A percentile compares a stretch with the other conserved stretches of the same genome.
These are phyloP conservation scores for Venturia aucupariae DNA, from an alignment of 2,329 filamentous ascomycete species.

Conservation along the genomic window DNA sequence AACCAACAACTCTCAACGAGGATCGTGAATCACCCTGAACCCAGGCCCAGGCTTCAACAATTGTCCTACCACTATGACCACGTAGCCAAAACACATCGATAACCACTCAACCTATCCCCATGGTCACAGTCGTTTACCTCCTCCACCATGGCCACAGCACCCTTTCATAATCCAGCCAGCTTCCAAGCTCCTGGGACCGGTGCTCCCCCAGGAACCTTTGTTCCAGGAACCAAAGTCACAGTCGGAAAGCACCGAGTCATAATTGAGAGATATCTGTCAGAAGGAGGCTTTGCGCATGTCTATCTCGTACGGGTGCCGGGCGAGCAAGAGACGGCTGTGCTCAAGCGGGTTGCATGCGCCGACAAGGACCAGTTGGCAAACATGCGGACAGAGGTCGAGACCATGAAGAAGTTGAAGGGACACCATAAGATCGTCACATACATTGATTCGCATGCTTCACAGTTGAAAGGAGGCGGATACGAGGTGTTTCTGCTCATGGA, in stretches of 20 bases:
- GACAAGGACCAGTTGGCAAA: slow-evolving; percentile 90
- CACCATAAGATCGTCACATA: slow-evolving; percentile 95
- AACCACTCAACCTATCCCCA: not conserved
- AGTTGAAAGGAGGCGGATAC: slow-evolving; percentile 85
- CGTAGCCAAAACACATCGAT: not conserved
- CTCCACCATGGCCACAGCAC: slow-evolving; percentile 9
- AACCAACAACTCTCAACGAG: not conserved
- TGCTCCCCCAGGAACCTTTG: slow-evolving; percentile 64
- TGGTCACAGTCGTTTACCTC: not conserved
- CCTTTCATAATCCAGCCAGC: slow-evolving; percentile 9
- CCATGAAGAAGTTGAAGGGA: slow-evolving; percentile 98
- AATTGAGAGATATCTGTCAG: slow-evolving; percentile 94
- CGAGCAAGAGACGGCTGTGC: slow-evolving; percentile 70
- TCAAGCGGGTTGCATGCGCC: slow-evolving; percentile 92
- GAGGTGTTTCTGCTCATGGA: slow-evolving; percentile 99
- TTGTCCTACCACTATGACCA: slow-evolving; percentile 3
- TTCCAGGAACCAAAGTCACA: slow-evolving; percentile 91
- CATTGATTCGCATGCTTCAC: slow-evolving; percentile 95
- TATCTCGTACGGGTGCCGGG: slow-evolving; percentile 80
- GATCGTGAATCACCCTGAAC: not conserved
- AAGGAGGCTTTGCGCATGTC: slow-evolving; percentile 96
- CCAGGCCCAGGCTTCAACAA: slow-evolving; percentile 4
- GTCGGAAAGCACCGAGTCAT: slow-evolving; percentile 86
- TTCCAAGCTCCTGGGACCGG: slow-evolving; percentile 4
- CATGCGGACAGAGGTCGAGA: slow-evolving; percentile 98